Conservation (phyloP, 371 early-diverging fungal genomes). For the Mortierella sp. region DNA sequence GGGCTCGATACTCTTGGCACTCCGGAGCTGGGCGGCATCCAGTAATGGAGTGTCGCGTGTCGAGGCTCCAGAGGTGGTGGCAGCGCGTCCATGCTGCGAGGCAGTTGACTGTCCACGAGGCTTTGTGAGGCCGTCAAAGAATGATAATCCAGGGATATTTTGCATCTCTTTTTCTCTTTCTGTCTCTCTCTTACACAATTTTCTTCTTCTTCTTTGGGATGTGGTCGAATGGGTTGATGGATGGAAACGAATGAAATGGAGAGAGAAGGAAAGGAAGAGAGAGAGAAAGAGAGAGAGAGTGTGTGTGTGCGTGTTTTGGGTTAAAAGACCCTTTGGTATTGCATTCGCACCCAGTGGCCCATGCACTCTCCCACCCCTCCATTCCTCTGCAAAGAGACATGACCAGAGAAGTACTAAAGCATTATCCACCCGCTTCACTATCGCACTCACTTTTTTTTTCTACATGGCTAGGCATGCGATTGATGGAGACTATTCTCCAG, state of each 20-base stretch:
- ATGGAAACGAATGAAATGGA: not conserved
- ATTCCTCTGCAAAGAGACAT: no score
- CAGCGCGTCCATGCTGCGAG: not conserved
- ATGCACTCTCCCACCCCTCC: no score
- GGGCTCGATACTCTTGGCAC: constrained; percentile 8
- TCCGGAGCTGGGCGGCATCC: constrained; percentile 29
- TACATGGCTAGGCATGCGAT: no score
- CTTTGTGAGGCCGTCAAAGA: constrained; percentile 44
- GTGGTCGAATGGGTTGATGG: not conserved
- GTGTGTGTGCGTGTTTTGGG: no score
- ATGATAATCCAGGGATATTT: constrained; percentile 46
- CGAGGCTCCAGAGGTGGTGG: not conserved
- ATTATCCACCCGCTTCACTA: no score
- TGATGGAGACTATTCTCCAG: no score
- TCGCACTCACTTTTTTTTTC: no score
- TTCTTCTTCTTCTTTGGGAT: not conserved
- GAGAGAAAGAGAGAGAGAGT: not conserved
- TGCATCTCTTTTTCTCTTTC: constrained; percentile 19
- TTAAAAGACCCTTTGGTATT: no score
- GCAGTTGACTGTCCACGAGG: constrained; percentile 14
- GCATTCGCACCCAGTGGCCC: no score
- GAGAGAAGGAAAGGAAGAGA: not conserved
- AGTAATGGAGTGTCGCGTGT: constrained; percentile 22
- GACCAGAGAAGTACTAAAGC: no score
- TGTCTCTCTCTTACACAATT: not conserved